phyloP scores from a whole-genome alignment of 2,329 filamentous ascomycete genomes.

The Ascocoryne sarcoides region DNA sequence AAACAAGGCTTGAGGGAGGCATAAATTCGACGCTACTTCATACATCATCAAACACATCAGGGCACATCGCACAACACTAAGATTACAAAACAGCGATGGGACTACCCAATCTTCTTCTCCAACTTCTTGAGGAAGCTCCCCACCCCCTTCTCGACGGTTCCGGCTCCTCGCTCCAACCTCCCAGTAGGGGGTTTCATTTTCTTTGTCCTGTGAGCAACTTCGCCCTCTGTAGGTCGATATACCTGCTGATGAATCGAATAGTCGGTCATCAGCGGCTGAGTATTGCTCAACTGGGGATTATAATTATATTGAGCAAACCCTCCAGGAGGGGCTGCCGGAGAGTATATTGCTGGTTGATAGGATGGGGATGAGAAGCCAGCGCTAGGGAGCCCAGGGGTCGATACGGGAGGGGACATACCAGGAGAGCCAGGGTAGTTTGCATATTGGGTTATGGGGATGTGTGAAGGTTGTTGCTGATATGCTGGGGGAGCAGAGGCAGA shows the following conservation, averaged over 20 bases:
- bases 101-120: slow-evolving; percentile 52
- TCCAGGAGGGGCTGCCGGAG: slow-evolving; percentile 29
- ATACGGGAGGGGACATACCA: slow-evolving; percentile 31
- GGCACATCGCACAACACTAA: no score
- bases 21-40: no score
- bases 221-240: slow-evolving; percentile 59
- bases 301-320: slow-evolving; percentile 45
- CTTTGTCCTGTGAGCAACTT: slow-evolving; percentile 35
- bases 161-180: slow-evolving; percentile 57
- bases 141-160: slow-evolving; percentile 60
- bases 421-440: slow-evolving; percentile 38
- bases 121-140: slow-evolving; percentile 67
- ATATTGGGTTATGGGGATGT: slow-evolving; percentile 32
- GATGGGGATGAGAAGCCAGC: slow-evolving; percentile 9
- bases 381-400: slow-evolving; percentile 33
- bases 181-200: slow-evolving; percentile 38
- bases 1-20: no score
- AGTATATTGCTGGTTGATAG: background rate
- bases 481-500: slow-evolving; percentile 12
- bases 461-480: slow-evolving; percentile 9
- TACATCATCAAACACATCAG: no score
- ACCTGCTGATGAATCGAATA: slow-evolving; percentile 60
- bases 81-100: no score
- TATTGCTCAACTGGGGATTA: slow-evolving; percentile 15
- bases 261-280: slow-evolving; percentile 33